These are phyloP conservation scores for Colletotrichum melonis DNA, from an alignment of 2,329 filamentous ascomycete genomes.

Conservation along the genomic window DNA sequence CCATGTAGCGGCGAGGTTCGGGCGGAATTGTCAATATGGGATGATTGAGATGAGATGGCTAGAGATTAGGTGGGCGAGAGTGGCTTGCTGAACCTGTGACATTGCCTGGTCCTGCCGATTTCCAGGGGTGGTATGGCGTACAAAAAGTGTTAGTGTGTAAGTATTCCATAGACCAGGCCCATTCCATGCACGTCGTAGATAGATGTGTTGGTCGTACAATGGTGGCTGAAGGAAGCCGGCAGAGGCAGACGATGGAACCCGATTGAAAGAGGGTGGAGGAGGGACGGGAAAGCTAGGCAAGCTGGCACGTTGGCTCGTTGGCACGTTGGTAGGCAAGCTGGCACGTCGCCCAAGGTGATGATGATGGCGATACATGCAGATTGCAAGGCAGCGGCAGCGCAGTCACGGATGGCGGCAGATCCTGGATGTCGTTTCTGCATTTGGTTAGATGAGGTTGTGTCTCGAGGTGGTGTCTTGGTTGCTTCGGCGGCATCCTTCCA, in stretches of 20 bases:
- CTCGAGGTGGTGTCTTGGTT: not conserved
- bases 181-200: not conserved
- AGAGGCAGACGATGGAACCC: not conserved
- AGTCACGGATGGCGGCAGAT: conserved; percentile 3
- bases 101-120: not conserved
- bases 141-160: not conserved
- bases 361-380: not conserved
- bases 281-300: not conserved
- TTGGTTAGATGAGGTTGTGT: not conserved
- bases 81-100: conserved; percentile 31
- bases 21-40: not conserved
- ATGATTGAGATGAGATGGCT: conserved; percentile 1
- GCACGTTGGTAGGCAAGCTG: not conserved
- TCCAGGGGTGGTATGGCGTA: not conserved
- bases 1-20: not conserved
- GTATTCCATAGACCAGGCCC: not conserved
- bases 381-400: not conserved
- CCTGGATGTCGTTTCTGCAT: conserved; percentile 2
- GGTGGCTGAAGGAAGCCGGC: not conserved
- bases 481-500: not conserved
- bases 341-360: not conserved
- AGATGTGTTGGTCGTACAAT: not conserved
- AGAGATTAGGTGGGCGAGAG: not conserved
- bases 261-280: not conserved
- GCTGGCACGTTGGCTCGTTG: not conserved